These are phyloP conservation scores for Monoraphidium neglectum DNA, from an alignment of 139 green algal genomes.

Conservation along the genomic window DNA sequence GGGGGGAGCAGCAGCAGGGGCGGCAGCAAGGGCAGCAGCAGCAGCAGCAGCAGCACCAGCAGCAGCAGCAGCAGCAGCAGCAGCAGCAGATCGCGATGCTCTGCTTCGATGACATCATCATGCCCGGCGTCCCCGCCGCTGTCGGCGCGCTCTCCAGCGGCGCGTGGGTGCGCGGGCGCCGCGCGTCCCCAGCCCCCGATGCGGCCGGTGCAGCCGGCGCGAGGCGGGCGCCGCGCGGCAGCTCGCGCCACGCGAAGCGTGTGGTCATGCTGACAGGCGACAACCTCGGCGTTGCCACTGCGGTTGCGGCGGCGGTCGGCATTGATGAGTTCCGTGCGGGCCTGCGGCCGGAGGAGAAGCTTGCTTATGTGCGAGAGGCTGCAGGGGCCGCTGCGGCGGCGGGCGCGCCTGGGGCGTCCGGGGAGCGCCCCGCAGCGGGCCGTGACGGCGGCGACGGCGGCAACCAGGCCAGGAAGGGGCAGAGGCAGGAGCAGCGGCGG, in stretches of 20 bases:
- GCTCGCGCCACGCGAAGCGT: slow-evolving; percentile 20
- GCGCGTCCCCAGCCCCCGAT: too few relatives aligned
- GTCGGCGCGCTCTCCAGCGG: slow-evolving; percentile 61
- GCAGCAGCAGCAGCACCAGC: slow-evolving; percentile 15
- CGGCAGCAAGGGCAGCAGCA: background rate
- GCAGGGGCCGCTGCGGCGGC: slow-evolving; percentile 15
- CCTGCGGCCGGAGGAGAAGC: slow-evolving; percentile 83
- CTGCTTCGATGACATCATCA: slow-evolving; percentile 73
- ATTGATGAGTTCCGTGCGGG: slow-evolving; percentile 58
- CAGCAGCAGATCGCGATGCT: slow-evolving; percentile 50
- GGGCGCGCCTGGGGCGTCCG: background rate
- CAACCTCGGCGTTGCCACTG: slow-evolving; percentile 51
- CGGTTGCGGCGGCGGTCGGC: slow-evolving; percentile 61
- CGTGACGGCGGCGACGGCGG: slow-evolving; percentile 6
- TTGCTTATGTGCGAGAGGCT: slow-evolving; percentile 37
- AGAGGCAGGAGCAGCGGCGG: background rate
- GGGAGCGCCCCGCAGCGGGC: slow-evolving; percentile 10
- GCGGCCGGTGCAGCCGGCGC: too few relatives aligned
- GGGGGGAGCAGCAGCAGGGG: background rate
- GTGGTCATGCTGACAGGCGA: slow-evolving; percentile 82
- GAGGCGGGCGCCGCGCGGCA: slow-evolving; percentile 1
- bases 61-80: slow-evolving; percentile 24
- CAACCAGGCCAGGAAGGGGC: background rate
- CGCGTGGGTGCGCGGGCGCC: slow-evolving; percentile 17
- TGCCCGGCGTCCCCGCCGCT: slow-evolving; percentile 42